Evolutionary conservation across 225 moss, liverwort and hornwort species (phyloP), one percentile per base, ranked within the genome.

Genomic region (Sphagnum contortum): DNA sequence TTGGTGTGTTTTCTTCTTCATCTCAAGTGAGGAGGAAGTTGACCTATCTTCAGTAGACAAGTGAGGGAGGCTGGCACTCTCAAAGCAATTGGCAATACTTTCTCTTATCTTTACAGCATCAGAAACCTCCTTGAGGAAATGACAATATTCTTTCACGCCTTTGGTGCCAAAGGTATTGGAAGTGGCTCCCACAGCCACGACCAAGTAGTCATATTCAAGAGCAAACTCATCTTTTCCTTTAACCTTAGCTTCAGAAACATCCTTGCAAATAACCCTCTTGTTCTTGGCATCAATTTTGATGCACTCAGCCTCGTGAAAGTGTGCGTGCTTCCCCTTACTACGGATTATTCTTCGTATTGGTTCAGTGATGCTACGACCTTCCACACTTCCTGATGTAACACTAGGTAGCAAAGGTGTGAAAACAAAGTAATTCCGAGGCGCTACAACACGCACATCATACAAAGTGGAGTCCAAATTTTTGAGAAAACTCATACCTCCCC

Each of bases 341-440:
- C 74, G 69, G 48, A 92, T 79, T 64, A 96, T 92, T 68, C 88
- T 87, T 60, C 92, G 71, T 55, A 92, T 71, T 2, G 95, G 95
- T 64, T 96, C 95, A 11, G 84, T 69, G 12, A 96, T 90, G 70
- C 95, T 96, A 54, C 95, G 87, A 48, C 82, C 86, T 67, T 96
- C 95, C 10, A 96, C 92, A 63, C 88, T 96, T 12, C 95, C 92
- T 10, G 87, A 89, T 55, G 95, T 90, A n/a, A 96, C 92, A 63
- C 92, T 96, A 4, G 92, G 95, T 66, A 96, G 86, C 48, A 92
- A 71, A 2, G 95, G 95, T 10, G 95, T 96, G 71, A 96, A 96
- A 4, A 96, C 84, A 70, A 96, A 92, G 6, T 96, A 90, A 63
- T 96, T 96, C 63, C 95, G 87, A 9, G 95, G 95, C 7, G 95